Conservation (phyloP, 208 protist species). For the Crithidia mellificae region DNA sequence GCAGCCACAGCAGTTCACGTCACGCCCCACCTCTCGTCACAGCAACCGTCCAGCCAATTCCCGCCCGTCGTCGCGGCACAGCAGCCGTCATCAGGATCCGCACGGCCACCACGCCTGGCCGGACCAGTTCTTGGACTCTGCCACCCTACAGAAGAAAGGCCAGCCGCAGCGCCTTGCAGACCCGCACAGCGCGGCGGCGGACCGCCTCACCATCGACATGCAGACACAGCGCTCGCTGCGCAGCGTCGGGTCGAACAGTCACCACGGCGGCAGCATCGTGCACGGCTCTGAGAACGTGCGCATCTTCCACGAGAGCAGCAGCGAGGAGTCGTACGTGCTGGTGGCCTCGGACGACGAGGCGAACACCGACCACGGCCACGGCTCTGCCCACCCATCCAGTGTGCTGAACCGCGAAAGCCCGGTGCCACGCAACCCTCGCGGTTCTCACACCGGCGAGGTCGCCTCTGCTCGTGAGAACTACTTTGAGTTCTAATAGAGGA, state of each 20-base stretch:
- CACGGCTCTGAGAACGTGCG: background rate
- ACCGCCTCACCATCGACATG: conserved; percentile 19
- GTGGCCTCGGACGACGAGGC: conserved; percentile 32
- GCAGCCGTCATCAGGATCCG: conserved; percentile 5
- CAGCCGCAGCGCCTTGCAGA: conserved; percentile 28
- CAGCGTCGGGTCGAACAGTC: conserved; percentile 11
- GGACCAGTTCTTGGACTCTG: conserved; percentile 29
- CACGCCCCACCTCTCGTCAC: conserved; percentile 1
- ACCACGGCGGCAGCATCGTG: conserved; percentile 13
- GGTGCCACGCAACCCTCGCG: conserved; percentile 26
- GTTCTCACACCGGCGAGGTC: conserved; percentile 3
- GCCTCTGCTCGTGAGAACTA: conserved; percentile 22
- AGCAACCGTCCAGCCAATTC: conserved; percentile 10
- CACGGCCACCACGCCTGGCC: conserved; percentile 30
- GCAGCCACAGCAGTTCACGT: conserved; percentile 1
- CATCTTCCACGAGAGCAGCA: conserved; percentile 29
- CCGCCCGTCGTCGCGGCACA: conserved; percentile 17
- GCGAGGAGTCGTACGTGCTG: conserved; percentile 33
- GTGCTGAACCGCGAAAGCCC: conserved; percentile 24
- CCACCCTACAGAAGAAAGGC: conserved; percentile 49
- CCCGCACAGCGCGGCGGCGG: background rate
- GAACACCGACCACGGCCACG: conserved; percentile 1
- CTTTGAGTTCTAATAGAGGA: conserved; percentile 30
- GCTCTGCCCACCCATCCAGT: conserved; percentile 17
- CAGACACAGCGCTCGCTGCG: conserved; percentile 18